Percentiles rank a stretch among this genome's conserved stretches.
phyloP scores from a whole-genome alignment of 2,329 filamentous ascomycete genomes.

The Alternaria brassicicola region DNA sequence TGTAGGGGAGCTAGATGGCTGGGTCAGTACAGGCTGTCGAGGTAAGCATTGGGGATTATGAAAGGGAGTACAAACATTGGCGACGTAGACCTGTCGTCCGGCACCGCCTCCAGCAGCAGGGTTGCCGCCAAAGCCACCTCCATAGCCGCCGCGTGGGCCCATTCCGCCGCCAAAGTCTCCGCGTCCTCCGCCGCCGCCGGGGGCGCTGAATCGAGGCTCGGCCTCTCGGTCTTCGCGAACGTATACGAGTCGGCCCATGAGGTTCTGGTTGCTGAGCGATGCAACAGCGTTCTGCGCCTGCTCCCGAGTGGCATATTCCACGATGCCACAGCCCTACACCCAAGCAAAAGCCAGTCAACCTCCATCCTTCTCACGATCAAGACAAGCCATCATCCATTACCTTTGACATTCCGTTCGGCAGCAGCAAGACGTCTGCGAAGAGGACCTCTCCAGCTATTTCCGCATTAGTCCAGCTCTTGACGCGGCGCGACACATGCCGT shows the following conservation, averaged over 20 bases:
- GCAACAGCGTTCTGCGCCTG: constrained; percentile 97
- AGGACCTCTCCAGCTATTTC: constrained; percentile 92
- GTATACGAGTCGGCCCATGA: constrained; percentile 98
- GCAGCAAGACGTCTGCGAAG: constrained; percentile 98
- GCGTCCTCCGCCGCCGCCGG: constrained; percentile 58
- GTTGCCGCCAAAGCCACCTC: constrained; percentile 54
- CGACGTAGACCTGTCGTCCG: constrained; percentile 92
- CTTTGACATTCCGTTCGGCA: constrained; percentile 99
- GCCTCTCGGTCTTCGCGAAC: constrained; percentile 99
- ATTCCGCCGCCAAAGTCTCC: constrained; percentile 57
- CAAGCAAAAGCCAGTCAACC: constrained; percentile 94
- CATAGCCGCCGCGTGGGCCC: constrained; percentile 52
- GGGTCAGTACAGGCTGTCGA: constrained; percentile 41
- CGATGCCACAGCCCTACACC: constrained; percentile 99
- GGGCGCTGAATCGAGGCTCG: constrained; percentile 91
- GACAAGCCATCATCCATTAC: constrained; percentile 95
- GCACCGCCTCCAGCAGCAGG: constrained; percentile 68
- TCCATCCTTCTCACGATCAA: constrained; percentile 80
- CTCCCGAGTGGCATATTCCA: constrained; percentile 99
- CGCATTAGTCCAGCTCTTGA: constrained; percentile 43
- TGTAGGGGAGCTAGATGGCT: constrained; percentile 82
- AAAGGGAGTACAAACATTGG: constrained; percentile 81
- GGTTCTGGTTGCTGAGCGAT: constrained; percentile 97
- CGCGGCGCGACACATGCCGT: constrained; percentile 50
- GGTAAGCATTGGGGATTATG: constrained; percentile 21